phyloP scores from a whole-genome alignment of 805 yeast genomes.

The Jamesozyma lodderae region DNA sequence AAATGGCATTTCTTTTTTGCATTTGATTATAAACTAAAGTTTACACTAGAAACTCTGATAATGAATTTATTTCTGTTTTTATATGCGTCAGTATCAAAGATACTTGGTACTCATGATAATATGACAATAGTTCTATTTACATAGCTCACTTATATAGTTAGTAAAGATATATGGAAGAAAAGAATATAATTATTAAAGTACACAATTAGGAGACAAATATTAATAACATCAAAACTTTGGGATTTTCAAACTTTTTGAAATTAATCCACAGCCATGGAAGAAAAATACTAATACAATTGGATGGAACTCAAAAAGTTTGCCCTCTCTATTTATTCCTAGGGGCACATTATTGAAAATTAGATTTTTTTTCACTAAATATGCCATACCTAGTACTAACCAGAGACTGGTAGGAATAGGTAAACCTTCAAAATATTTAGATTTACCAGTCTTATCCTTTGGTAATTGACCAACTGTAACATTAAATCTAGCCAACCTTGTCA shows the following conservation, averaged over 20 bases:
- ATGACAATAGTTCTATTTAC: too few relatives aligned
- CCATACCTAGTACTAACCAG: conserved; percentile 64
- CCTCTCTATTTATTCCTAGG: conserved; percentile 50
- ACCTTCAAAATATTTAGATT: conserved; percentile 89
- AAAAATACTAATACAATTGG: conserved; percentile 55
- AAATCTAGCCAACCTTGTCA: conserved; percentile 88
- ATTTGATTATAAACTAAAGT: too few relatives aligned
- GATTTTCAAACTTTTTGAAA: conserved; percentile 79
- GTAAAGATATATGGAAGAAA: background rate
- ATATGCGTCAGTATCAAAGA: too few relatives aligned
- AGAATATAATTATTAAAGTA: background rate
- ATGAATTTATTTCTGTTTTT: too few relatives aligned
- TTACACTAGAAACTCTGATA: too few relatives aligned
- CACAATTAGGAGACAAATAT: background rate
- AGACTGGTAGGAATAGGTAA: conserved; percentile 89
- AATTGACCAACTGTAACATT: conserved; percentile 87
- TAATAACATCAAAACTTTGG: conserved; percentile 47
- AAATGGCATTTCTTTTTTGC: conserved; percentile 8
- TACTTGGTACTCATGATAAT: too few relatives aligned
- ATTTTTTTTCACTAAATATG: conserved; percentile 48
- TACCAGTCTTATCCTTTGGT: conserved; percentile 83
- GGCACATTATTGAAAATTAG: conserved; percentile 48
- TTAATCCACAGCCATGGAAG: conserved; percentile 84
- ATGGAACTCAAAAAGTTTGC: conserved; percentile 63
- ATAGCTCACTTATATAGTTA: too few relatives aligned